A percentile compares a stretch with the other conserved stretches of the same genome.
Evolutionary conservation across 768 basidiomycete species (phyloP).

Genomic region (Suillus variegatus): DNA sequence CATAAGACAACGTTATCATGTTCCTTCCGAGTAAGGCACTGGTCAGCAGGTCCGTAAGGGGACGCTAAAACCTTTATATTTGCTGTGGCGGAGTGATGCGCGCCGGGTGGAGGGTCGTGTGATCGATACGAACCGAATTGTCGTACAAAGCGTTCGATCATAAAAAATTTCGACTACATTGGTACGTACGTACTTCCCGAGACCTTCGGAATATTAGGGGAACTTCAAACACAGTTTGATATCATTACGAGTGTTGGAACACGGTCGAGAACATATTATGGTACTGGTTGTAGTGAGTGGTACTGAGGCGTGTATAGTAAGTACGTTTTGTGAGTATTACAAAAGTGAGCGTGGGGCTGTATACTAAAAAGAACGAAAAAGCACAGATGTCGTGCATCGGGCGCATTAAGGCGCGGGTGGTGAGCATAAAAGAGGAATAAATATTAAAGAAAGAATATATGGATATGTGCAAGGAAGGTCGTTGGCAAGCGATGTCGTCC

Average conservation of each 20-base stretch:
- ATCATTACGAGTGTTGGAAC: constrained; percentile 1
- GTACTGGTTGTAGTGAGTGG: constrained; percentile 1
- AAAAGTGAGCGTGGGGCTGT: constrained; percentile 14
- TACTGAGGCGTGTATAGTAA: neutral
- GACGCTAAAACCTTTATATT: too few relatives aligned
- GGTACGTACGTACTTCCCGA: too few relatives aligned
- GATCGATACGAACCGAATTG: too few relatives aligned
- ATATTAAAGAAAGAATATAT: constrained; percentile 15
- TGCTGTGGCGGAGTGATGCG: too few relatives aligned
- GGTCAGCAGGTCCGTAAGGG: neutral
- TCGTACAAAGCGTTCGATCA: too few relatives aligned
- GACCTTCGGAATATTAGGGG: too few relatives aligned
- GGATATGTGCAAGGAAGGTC: constrained; percentile 14
- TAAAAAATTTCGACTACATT: too few relatives aligned
- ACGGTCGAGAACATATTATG: neutral
- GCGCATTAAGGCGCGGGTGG: constrained; percentile 7
- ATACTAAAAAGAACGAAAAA: constrained; percentile 3
- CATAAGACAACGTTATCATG: neutral
- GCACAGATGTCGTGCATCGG: constrained; percentile 4
- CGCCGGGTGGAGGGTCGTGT: too few relatives aligned
- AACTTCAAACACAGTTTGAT: too few relatives aligned
- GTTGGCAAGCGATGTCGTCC: constrained; percentile 10
- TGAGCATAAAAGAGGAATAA: constrained; percentile 7
- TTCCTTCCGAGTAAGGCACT: neutral
- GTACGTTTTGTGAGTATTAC: constrained; percentile 9